Evolutionary conservation across 306 rosid species (phyloP).

Genomic region (Rosa chinensis): DNA sequence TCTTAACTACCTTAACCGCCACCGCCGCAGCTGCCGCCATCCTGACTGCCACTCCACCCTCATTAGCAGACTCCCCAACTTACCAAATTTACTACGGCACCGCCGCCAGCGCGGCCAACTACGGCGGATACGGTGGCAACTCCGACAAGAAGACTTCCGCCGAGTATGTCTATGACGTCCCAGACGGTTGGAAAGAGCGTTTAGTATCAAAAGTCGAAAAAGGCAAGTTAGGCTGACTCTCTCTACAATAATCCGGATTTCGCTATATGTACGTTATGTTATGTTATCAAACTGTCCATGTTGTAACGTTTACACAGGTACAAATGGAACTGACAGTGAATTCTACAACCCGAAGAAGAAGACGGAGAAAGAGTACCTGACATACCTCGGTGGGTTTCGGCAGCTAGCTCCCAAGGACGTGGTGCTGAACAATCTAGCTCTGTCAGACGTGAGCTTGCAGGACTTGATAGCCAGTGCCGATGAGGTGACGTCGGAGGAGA

Average conservation of each 20-base stretch:
- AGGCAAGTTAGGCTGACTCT: constrained; percentile 30
- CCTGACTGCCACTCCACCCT: constrained; percentile 43
- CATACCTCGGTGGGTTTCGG: constrained; percentile 61
- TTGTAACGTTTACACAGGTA: constrained; percentile 22
- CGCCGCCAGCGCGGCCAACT: constrained; percentile 87
- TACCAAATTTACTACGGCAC: constrained; percentile 83
- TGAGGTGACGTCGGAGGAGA: constrained; percentile 60
- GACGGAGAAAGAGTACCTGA: constrained; percentile 73
- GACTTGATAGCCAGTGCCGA: constrained; percentile 69
- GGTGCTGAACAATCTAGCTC: constrained; percentile 66
- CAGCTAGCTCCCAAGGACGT: constrained; percentile 76
- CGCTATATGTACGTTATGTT: no score
- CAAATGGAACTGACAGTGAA: constrained; percentile 80
- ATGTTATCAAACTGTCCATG: background rate
- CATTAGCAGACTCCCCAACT: constrained; percentile 42
- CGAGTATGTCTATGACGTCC: constrained; percentile 81
- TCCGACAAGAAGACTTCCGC: constrained; percentile 78
- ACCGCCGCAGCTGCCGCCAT: constrained; percentile 55
- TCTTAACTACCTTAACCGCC: constrained; percentile 37
- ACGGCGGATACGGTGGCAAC: constrained; percentile 89
- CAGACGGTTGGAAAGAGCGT: constrained; percentile 84
- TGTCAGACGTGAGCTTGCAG: constrained; percentile 83
- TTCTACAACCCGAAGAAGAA: constrained; percentile 84
- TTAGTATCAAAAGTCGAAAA: constrained; percentile 85
- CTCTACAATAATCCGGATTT: background rate